Evolutionary conservation across 176 grass and related monocot genomes (phyloP).

Genomic region (Oryza meyeriana): DNA sequence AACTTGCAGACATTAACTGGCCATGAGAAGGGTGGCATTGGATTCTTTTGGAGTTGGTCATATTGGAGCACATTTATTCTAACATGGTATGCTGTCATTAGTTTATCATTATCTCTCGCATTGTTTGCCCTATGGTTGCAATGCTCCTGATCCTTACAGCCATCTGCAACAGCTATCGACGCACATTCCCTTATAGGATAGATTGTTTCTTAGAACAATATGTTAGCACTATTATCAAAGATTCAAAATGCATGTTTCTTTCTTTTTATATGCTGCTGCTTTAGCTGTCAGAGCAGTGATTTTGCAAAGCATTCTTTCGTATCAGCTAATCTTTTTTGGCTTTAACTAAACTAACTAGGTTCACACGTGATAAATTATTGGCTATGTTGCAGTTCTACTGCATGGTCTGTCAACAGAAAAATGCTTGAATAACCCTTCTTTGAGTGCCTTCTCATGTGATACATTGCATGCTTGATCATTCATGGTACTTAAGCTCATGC

Average conservation of each 20-base stretch:
- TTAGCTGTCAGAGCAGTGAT: conserved; percentile 3
- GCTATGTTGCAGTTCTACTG: not conserved
- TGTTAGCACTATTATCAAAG: not conserved
- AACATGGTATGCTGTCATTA: conserved; percentile 65
- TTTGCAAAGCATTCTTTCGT: not conserved
- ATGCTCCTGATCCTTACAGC: conserved; percentile 4
- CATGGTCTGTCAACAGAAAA: conserved; percentile 15
- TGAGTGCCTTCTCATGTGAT: not conserved
- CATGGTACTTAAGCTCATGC: conserved; percentile 1
- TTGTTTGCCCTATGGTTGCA: not conserved
- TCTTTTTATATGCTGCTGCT: not conserved
- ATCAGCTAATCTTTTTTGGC: not conserved
- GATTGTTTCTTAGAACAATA: not conserved
- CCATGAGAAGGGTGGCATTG: conserved; percentile 76
- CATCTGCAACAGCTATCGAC: not conserved
- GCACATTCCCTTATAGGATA: not conserved
- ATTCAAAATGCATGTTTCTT: not conserved
- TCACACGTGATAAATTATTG: not conserved
- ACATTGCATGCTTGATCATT: conserved; percentile 22
- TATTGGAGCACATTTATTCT: conserved; percentile 99
- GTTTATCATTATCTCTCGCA: conserved; percentile 7
- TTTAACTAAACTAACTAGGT: conserved; percentile 8
- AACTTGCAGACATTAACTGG: conserved; percentile 68
- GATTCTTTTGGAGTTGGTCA: conserved; percentile 98
- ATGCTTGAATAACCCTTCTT: not conserved